Base-by-base conservation (phyloP, 176 grass and related monocot genomes). In the Areca catechu region DNA sequence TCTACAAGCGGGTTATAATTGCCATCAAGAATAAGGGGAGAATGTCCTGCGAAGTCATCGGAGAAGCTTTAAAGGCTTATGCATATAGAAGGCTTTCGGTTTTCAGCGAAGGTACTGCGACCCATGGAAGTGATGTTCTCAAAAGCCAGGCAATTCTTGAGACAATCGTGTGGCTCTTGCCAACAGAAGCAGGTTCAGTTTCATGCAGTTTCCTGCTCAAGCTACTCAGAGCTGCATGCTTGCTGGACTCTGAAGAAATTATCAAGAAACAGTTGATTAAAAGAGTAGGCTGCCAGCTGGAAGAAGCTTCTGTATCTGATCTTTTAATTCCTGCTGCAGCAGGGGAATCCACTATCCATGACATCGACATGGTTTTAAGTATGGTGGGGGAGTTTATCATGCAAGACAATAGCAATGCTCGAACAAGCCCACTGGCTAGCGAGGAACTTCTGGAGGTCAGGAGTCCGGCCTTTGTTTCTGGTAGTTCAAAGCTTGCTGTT, bases 51-150 rank as follows among this genome's bases (percentile, higher is more conserved):
- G 48, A 58, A 54, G 81, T 93, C 24, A 69, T 99, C 24, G 94
- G 88, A 47, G 94, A 99, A 75, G 94, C 88, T 66, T 58, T 99
- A 49, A 99, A 77, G 80, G 76, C 88, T 24, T 99, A 93, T 64
- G 70, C 88, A 52, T 83, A 74, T 66, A 81, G 84, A 4, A 81
- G 75, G 24, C 14, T 99, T 16, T 74, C 89, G 24, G 71, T 72
- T 77, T 85, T 83, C 60, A 65, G 82, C 49, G 76, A 93, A 76
- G 73, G 75, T 65, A 78, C 70, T 51, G 61, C 80, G 23, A 80
- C 60, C 71, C 71, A 68, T 62, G 77, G 73, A 61, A 54, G 69
- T 47, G 88, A 99, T 83, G 60, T 75, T 50, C 60, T 60, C 20
- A 82, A 72, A 19, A 64, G 37, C 30, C 71, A 23, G 51, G 73